phyloP scores from a whole-genome alignment of 768 basidiomycete genomes.

The Coprinopsis cinerea region DNA sequence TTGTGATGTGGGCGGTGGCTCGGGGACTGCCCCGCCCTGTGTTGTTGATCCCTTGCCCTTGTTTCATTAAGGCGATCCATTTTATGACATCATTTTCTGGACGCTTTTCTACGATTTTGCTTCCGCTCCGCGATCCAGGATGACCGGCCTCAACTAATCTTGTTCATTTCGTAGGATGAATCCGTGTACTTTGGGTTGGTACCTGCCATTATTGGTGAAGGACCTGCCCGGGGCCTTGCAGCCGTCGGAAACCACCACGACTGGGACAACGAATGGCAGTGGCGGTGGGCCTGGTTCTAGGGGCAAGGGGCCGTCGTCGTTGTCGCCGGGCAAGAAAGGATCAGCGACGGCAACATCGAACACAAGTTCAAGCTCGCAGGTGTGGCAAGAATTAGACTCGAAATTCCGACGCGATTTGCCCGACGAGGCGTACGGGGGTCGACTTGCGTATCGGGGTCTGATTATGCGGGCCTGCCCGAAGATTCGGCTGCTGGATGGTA shows the following conservation, averaged over 20 bases:
- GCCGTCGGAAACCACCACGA: constrained; percentile 37
- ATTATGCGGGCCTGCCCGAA: constrained; percentile 70
- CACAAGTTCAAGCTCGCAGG: constrained; percentile 22
- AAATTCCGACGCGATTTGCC: constrained; percentile 89
- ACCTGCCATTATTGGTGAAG: constrained; percentile 78
- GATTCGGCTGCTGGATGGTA: constrained; percentile 78
- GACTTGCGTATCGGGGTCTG: constrained; percentile 85
- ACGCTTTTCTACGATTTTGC: too few species aligned
- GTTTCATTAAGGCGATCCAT: too few species aligned
- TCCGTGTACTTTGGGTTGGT: constrained; percentile 94
- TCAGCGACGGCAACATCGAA: background rate
- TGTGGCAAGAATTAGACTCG: constrained; percentile 75
- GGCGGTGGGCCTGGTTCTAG: background rate
- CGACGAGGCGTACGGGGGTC: constrained; percentile 79
- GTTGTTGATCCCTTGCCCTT: too few species aligned
- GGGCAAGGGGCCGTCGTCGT: constrained; percentile 2
- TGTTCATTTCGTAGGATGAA: constrained; percentile 81
- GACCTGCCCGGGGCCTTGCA: constrained; percentile 63
- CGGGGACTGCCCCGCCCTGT: too few species aligned
- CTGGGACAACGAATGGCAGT: constrained; percentile 6
- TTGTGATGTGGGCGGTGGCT: too few species aligned
- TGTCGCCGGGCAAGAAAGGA: constrained; percentile 20
- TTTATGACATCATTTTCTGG: too few species aligned
- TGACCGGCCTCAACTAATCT: too few species aligned
- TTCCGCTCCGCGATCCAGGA: too few species aligned